Conservation (phyloP, 2,329 filamentous ascomycete species). For the Monosporascus sp. region DNA sequence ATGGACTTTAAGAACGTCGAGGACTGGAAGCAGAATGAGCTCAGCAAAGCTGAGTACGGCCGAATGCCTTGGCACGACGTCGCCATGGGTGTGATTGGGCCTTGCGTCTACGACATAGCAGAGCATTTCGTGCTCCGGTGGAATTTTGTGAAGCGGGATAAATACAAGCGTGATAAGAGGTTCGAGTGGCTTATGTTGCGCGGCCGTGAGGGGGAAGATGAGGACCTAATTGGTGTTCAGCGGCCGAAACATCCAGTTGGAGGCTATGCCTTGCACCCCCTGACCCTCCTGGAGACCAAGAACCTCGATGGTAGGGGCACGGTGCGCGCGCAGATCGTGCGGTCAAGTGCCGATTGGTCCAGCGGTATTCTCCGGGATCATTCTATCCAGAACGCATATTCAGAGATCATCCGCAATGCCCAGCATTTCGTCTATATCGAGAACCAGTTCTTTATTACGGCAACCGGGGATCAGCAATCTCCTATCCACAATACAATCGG, state of each 20-base stretch:
- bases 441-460: conserved; percentile 97
- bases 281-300: conserved; percentile 65
- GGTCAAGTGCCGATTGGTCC: conserved; percentile 90
- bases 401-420: conserved; percentile 78
- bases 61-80: conserved; percentile 99
- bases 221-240: conserved; percentile 84
- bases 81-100: conserved; percentile 83
- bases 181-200: conserved; percentile 84
- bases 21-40: conserved; percentile 89
- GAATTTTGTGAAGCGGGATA: conserved; percentile 97
- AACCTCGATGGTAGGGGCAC: conserved; percentile 62
- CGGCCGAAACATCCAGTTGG: conserved; percentile 85
- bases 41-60: conserved; percentile 85
- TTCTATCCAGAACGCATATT: conserved; percentile 83
- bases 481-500: conserved; percentile 89
- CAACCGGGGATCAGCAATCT: conserved; percentile 80
- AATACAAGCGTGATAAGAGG: conserved; percentile 83
- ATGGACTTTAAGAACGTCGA: conserved; percentile 91
- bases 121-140: conserved; percentile 92
- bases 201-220: conserved; percentile 70
- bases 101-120: conserved; percentile 87
- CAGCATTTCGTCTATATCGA: conserved; percentile 96
- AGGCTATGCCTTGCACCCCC: conserved; percentile 77
- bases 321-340: conserved; percentile 77
- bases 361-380: conserved; percentile 82